A percentile compares a stretch with the other conserved stretches of the same genome.
These are phyloP conservation scores for Cinnamomum chago DNA, from an alignment of 164 flowering plant species.

Conservation along the genomic window DNA sequence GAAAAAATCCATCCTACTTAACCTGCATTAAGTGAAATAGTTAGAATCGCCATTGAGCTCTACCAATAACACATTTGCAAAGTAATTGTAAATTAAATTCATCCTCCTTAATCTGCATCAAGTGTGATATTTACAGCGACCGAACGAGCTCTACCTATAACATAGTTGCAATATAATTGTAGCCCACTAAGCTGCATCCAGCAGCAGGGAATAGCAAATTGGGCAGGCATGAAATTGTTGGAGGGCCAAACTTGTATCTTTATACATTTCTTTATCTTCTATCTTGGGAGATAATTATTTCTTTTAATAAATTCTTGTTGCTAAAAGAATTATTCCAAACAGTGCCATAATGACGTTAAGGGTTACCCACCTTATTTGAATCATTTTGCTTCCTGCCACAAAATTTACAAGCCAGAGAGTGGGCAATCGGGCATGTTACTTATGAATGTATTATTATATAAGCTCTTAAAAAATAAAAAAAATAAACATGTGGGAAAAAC, in stretches of 20 bases:
- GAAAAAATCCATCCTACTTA: conserved; percentile 88
- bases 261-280: no score
- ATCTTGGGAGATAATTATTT: no score
- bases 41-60: no score
- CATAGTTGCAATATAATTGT: background rate
- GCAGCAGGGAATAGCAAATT: background rate
- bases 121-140: background rate
- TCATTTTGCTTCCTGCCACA: background rate
- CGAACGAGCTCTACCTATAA: background rate
- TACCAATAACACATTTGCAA: no score
- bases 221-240: background rate
- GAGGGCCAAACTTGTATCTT: no score
- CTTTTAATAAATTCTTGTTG: background rate
- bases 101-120: conserved; percentile 82
- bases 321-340: background rate
- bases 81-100: conserved; percentile 26
- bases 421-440: background rate
- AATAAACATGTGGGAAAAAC: conserved; percentile 18
- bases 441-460: background rate
- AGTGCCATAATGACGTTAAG: background rate
- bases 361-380: background rate
- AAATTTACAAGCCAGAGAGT: background rate
- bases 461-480: background rate
- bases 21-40: conserved; percentile 44
- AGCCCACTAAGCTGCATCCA: conserved; percentile 1